A percentile compares a stretch with the other conserved stretches of the same genome.
Evolutionary conservation across 2,329 filamentous ascomycete genomes (phyloP).

Genomic region (Ceratocystis diversiconidia): DNA sequence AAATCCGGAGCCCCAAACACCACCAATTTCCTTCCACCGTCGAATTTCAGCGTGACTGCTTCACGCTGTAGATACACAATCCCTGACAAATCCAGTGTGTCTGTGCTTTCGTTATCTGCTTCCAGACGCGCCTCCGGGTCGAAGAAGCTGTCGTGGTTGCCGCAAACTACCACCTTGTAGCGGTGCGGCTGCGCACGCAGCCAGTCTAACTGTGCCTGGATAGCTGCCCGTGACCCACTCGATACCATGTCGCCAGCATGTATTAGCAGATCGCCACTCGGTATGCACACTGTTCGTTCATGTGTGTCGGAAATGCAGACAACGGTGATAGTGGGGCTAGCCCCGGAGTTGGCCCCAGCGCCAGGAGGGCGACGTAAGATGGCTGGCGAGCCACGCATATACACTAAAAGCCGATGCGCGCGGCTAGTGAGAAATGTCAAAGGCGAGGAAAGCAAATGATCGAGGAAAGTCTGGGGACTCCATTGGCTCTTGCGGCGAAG

Average conservation of each 20-base stretch:
- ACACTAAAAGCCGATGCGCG: slow-evolving; percentile 49
- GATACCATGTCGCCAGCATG: slow-evolving; percentile 90
- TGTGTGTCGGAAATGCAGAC: slow-evolving; percentile 91
- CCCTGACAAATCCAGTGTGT: slow-evolving; percentile 43
- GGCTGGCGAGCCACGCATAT: slow-evolving; percentile 49
- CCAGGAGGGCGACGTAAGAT: neutral
- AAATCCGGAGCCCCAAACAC: slow-evolving; percentile 75
- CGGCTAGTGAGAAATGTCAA: slow-evolving; percentile 47
- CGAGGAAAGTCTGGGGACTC: slow-evolving; percentile 40
- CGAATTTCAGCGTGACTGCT: slow-evolving; percentile 46
- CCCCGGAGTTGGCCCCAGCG: slow-evolving; percentile 31
- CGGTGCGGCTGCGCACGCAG: slow-evolving; percentile 56
- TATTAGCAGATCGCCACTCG: slow-evolving; percentile 69
- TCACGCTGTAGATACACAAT: slow-evolving; percentile 59
- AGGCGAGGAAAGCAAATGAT: slow-evolving; percentile 54
- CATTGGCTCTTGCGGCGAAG: slow-evolving; percentile 35
- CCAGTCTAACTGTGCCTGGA: slow-evolving; percentile 80
- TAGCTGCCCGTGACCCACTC: slow-evolving; percentile 53
- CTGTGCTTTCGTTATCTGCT: slow-evolving; percentile 30
- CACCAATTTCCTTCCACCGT: slow-evolving; percentile 43
- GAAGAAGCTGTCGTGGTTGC: slow-evolving; percentile 82
- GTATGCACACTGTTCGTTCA: slow-evolving; percentile 45
- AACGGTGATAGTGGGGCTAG: slow-evolving; percentile 49
- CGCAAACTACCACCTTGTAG: slow-evolving; percentile 69
- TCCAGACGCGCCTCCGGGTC: slow-evolving; percentile 48